phyloP scores from a whole-genome alignment of 1,284 basidiomycete genomes.

The Bjerkandera adusta region DNA sequence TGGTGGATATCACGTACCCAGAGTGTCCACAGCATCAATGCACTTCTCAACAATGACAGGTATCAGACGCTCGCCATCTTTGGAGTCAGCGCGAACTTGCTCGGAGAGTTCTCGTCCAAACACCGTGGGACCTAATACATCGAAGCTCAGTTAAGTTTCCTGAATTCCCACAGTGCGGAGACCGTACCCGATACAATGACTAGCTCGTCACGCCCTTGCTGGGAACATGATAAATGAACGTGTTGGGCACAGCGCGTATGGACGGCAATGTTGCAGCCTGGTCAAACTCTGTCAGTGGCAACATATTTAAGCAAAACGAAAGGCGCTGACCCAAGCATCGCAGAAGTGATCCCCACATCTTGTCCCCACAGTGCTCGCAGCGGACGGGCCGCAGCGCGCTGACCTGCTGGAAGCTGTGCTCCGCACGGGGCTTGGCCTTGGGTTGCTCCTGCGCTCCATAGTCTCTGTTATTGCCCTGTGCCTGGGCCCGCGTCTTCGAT shows the following conservation, averaged over 20 bases:
- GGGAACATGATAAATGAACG: slow-evolving; percentile 56
- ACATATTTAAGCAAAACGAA: slow-evolving; percentile 19
- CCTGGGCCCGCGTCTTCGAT: slow-evolving; percentile 20
- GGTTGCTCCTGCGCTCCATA: slow-evolving; percentile 18
- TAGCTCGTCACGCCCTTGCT: too few relatives aligned
- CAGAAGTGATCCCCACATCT: slow-evolving; percentile 96
- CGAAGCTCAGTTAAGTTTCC: slow-evolving; percentile 36
- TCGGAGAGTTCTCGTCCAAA: slow-evolving; percentile 88
- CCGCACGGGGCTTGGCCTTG: slow-evolving; percentile 41
- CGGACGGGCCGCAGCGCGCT: slow-evolving; percentile 87
- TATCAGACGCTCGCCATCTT: slow-evolving; percentile 59
- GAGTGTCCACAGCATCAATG: slow-evolving; percentile 85
- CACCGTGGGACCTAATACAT: slow-evolving; percentile 71
- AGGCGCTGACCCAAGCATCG: slow-evolving; percentile 85
- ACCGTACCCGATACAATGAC: slow-evolving; percentile 31
- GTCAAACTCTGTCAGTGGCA: too few relatives aligned
- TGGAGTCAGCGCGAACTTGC: slow-evolving; percentile 76
- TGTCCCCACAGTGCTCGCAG: slow-evolving; percentile 96
- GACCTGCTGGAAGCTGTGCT: slow-evolving; percentile 87
- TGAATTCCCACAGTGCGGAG: slow-evolving; percentile 35
- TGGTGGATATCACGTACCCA: slow-evolving; percentile 55
- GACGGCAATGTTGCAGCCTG: slow-evolving; percentile 71
- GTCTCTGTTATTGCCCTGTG: slow-evolving; percentile 24
- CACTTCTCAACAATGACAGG: slow-evolving; percentile 95
- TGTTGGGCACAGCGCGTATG: slow-evolving; percentile 71